Evolutionary conservation across 176 grass and related monocot species (phyloP), one percentile per base, ranked within the genome.

Genomic region (Oropetium thomaeum): DNA sequence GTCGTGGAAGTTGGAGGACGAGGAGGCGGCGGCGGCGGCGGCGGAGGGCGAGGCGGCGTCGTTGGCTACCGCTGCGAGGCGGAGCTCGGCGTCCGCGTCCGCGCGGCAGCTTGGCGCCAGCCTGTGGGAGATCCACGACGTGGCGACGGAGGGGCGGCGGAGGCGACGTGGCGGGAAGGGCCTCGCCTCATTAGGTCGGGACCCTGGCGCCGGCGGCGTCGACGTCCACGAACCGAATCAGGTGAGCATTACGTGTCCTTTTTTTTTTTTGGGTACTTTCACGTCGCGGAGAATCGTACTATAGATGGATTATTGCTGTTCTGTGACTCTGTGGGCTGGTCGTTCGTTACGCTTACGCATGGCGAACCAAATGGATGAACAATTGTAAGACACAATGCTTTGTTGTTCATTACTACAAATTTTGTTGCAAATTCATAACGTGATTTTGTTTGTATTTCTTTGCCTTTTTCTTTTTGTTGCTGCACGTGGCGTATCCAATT

Each of bases 81-180:
- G 88, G 86, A 87, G 81, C 77, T 79, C 87, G 15, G 75, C 82
- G 31, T 85, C 85, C 11, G 78, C 72, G 4, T 90, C 93, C 14
- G 94, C 88, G 31, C 81, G 94, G 31, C 85, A 97, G 90, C 83
- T 97, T 8, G 94, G 94, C 34, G 88, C 94, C 27, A 93, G 82
- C 70, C 70, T 97, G 51, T 97, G 94, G 90, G 94, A 93, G 88
- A 97, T 93, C 78, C 94, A 97, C 69, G 58, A 81, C 73, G 73
- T 76, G 0, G 62, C 34, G 58, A 58, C 23, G 73, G 73, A 58
- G 37, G 73, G 19, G 0, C 47, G 65, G 6, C 66, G 76, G 69
- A 84, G 90, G 32, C 77, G 60, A 8, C 76, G 86, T 11, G 58
- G 65, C 10, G 82, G 62, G 32, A 85, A 38, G 40, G 73, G 25